Conservation (phyloP, 225 moss, liverwort and hornwort species). For the Polytrichum commune region DNA sequence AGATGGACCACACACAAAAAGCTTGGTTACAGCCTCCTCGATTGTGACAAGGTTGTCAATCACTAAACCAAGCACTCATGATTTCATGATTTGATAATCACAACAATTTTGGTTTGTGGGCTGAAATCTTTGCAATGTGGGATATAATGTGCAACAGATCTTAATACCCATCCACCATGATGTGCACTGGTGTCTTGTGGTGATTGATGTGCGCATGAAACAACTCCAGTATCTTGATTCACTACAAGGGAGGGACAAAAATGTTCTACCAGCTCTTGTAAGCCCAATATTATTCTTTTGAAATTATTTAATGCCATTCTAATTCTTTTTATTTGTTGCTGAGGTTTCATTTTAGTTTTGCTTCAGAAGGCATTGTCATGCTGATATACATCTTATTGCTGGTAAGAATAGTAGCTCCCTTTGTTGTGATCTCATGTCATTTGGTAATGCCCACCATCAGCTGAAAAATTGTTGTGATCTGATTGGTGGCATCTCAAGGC, state of each 20-base stretch:
- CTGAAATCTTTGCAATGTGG: background rate
- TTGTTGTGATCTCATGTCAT: too few species aligned
- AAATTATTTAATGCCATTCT: background rate
- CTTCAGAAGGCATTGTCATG: too few species aligned
- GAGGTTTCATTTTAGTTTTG: too few species aligned
- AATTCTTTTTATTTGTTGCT: background rate
- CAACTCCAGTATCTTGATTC: conserved; percentile 67
- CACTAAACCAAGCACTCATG: background rate
- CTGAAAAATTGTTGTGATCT: too few species aligned
- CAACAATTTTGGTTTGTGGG: too few species aligned
- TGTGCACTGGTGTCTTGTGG: conserved; percentile 70
- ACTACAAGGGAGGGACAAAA: conserved; percentile 44
- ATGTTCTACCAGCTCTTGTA: conserved; percentile 55
- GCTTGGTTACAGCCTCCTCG: conserved; percentile 57
- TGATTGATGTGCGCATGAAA: conserved; percentile 53
- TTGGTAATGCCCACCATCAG: too few species aligned
- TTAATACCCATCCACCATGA: conserved; percentile 72
- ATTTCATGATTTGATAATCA: too few species aligned
- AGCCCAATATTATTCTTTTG: conserved; percentile 4
- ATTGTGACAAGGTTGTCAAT: conserved; percentile 56
- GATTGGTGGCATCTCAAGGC: conserved; percentile 18
- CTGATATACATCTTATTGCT: too few species aligned
- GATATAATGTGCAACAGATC: conserved; percentile 27
- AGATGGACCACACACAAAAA: conserved; percentile 67
- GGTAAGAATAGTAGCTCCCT: too few species aligned